These are phyloP conservation scores for Letharia columbiana DNA, from an alignment of 495 filamentous ascomycete genomes.

Conservation along the genomic window DNA sequence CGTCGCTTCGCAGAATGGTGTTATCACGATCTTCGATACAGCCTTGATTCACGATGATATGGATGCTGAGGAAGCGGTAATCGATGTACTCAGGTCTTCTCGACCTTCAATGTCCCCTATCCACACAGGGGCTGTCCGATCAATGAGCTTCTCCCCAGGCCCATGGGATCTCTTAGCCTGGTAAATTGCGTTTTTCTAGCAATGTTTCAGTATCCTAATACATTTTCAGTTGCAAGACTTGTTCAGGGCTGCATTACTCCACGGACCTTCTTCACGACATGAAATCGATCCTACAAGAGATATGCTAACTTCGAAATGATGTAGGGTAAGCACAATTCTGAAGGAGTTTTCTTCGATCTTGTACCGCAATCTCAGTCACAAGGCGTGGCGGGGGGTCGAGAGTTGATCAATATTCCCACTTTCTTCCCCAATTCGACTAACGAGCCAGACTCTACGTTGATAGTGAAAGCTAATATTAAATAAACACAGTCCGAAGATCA, in stretches of 20 bases:
- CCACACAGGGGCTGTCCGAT: constrained; percentile 69
- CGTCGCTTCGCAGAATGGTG: constrained; percentile 63
- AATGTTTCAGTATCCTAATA: not conserved
- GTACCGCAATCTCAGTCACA: no score
- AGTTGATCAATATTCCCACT: not conserved
- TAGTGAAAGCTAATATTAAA: not conserved
- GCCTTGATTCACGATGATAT: constrained; percentile 36
- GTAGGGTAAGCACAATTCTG: not conserved
- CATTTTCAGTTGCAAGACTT: not conserved
- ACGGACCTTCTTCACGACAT: not conserved
- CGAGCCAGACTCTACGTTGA: not conserved
- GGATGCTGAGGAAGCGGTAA: constrained; percentile 35
- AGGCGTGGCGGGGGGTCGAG: not conserved
- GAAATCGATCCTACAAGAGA: not conserved
- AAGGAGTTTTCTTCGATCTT: not conserved
- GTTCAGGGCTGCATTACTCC: not conserved
- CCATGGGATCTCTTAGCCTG: constrained; percentile 89
- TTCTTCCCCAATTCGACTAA: not conserved
- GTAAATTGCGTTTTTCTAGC: constrained; percentile 25
- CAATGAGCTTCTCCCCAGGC: constrained; percentile 83
- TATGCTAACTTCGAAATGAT: not conserved
- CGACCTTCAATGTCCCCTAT: constrained; percentile 24
- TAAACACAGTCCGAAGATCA: constrained; percentile 59
- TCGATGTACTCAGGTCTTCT: constrained; percentile 36
- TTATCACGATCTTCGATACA: constrained; percentile 59